Evolutionary conservation across 495 filamentous ascomycete genomes (phyloP).

Genomic region (Penicillium cataractarum): DNA sequence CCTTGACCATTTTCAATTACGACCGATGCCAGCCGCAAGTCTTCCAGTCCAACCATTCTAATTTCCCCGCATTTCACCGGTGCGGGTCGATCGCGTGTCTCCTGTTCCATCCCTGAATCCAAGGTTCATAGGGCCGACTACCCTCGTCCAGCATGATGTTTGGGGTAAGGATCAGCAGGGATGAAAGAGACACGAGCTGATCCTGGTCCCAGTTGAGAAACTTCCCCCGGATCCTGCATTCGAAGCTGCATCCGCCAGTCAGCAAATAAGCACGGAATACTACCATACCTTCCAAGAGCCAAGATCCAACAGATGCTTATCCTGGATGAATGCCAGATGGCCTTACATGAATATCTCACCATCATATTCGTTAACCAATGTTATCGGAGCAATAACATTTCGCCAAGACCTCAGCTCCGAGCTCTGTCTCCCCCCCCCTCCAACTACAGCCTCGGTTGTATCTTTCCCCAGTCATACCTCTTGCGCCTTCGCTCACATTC

Average conservation of each 20-base stretch:
- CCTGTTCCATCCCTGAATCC: not conserved
- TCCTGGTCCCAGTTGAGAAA: not conserved
- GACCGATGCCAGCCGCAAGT: not conserved
- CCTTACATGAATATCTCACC: not conserved
- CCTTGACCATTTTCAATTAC: not conserved
- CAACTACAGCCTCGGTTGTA: not conserved
- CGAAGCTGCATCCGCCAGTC: not conserved
- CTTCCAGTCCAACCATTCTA: not conserved
- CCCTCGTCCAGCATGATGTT: not conserved
- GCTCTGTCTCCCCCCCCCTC: no score
- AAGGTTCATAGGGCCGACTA: not conserved
- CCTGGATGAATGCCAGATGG: not conserved
- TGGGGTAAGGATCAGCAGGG: slow-evolving; percentile 11
- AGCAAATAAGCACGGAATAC: not conserved
- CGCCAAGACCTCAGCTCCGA: not conserved
- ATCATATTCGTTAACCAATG: not conserved
- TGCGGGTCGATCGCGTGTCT: slow-evolving; percentile 14
- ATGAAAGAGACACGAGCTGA: not conserved
- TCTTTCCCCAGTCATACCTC: not conserved
- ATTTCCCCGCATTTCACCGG: slow-evolving; percentile 17
- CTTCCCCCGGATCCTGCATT: not conserved
- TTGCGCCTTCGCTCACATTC: not conserved
- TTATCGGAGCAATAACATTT: not conserved
- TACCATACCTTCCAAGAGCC: not conserved
- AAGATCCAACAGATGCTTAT: not conserved